Conservation (phyloP, 129 eudicot genomes). For the Daucus carota region DH1_v3.0 NC_030381.2:44599501-44600000, state of each 20-base stretch:
- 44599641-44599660: slow-evolving; percentile 14
- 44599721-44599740: slow-evolving; percentile 15
- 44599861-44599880: neutral
- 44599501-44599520: neutral
- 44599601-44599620: slow-evolving; percentile 6
- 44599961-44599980: too few species aligned
- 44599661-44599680: slow-evolving; percentile 5
- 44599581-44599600: slow-evolving; percentile 15
- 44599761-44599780: slow-evolving; percentile 22
- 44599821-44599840: slow-evolving; percentile 8
- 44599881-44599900: neutral
- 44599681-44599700: slow-evolving; percentile 10
- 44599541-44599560: slow-evolving; percentile 7
- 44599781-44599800: slow-evolving; percentile 10
- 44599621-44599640: slow-evolving; percentile 7
- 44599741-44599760: slow-evolving; percentile 19
- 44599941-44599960: too few species aligned
- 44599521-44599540: neutral
- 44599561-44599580: slow-evolving; percentile 17
- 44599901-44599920: neutral
- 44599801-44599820: slow-evolving; percentile 11
- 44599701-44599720: slow-evolving; percentile 9
- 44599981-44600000: too few species aligned
- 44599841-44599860: slow-evolving; percentile 16
- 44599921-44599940: too few species aligned